phyloP scores from a whole-genome alignment of 164 flowering plant species.

The Akebia trifoliata region DNA sequence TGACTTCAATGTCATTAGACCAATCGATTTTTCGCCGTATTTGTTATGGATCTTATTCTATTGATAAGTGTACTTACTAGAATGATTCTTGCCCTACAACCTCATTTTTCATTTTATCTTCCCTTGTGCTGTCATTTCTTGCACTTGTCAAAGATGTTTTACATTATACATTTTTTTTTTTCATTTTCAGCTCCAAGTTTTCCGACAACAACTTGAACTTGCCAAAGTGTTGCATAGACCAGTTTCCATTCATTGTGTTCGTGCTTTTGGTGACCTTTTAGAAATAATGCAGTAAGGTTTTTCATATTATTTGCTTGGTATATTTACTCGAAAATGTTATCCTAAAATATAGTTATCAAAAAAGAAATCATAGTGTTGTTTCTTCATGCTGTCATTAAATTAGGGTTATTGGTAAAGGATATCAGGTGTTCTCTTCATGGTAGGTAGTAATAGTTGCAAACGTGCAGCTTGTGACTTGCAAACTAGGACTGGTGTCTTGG shows the following conservation, averaged over 20 bases:
- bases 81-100: background rate
- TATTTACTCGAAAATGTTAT: background rate
- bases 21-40: background rate
- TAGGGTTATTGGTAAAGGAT: no score
- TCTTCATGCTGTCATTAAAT: no score
- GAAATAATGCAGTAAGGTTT: slow-evolving; percentile 56
- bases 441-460: no score
- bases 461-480: no score
- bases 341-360: background rate
- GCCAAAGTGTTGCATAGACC: slow-evolving; percentile 80
- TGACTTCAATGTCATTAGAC: background rate
- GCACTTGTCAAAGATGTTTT: background rate
- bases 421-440: no score
- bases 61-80: background rate
- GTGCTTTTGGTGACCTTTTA: slow-evolving; percentile 91
- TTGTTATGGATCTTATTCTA: no score
- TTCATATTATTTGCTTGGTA: slow-evolving; percentile 1
- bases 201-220: slow-evolving; percentile 73
- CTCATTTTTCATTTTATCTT: background rate
- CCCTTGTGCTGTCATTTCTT: background rate
- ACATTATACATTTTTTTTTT: slow-evolving; percentile 2
- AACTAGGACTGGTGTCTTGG: no score
- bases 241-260: slow-evolving; percentile 89
- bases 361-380: background rate
- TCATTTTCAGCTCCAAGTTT: slow-evolving; percentile 53